Conservation (phyloP, 345 rosid genomes). For the Pistacia vera region DNA sequence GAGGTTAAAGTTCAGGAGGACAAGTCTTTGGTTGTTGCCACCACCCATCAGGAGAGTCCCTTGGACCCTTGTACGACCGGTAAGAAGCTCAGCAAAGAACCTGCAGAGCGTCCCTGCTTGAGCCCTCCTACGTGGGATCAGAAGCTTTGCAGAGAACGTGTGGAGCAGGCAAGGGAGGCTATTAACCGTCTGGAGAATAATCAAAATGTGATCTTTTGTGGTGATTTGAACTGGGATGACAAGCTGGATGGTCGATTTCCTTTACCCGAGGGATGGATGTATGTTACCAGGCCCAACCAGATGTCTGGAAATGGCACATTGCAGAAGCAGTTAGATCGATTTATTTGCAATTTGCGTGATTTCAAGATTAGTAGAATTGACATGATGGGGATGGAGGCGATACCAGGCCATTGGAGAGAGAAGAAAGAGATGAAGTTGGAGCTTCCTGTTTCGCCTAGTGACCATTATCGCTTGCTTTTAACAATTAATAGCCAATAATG, state of each 20-base stretch:
- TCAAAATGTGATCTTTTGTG: slow-evolving; percentile 73
- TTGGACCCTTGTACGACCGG: slow-evolving; percentile 88
- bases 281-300: slow-evolving; percentile 95
- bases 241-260: slow-evolving; percentile 83
- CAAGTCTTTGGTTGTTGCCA: slow-evolving; percentile 69
- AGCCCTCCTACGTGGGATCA: slow-evolving; percentile 94
- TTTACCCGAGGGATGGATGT: slow-evolving; percentile 78
- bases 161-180: slow-evolving; percentile 74
- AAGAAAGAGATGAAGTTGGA: slow-evolving; percentile 64
- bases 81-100: slow-evolving; percentile 89
- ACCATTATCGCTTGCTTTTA: slow-evolving; percentile 83
- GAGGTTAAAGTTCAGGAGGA: slow-evolving; percentile 63
- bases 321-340: slow-evolving; percentile 75
- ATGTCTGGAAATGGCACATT: slow-evolving; percentile 71
- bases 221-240: slow-evolving; percentile 98
- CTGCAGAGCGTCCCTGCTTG: slow-evolving; percentile 43
- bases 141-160: slow-evolving; percentile 91
- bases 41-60: slow-evolving; percentile 98
- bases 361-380: slow-evolving; percentile 61
- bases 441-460: slow-evolving; percentile 95
- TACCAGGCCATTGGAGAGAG: slow-evolving; percentile 76
- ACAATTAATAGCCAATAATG: slow-evolving; percentile 46
- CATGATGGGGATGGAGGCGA: slow-evolving; percentile 82
- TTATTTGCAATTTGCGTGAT: slow-evolving; percentile 66
- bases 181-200: slow-evolving; percentile 46